Base-by-base conservation (phyloP, 2,329 filamentous ascomycete species). In the Furcasterigmium furcatum region DNA sequence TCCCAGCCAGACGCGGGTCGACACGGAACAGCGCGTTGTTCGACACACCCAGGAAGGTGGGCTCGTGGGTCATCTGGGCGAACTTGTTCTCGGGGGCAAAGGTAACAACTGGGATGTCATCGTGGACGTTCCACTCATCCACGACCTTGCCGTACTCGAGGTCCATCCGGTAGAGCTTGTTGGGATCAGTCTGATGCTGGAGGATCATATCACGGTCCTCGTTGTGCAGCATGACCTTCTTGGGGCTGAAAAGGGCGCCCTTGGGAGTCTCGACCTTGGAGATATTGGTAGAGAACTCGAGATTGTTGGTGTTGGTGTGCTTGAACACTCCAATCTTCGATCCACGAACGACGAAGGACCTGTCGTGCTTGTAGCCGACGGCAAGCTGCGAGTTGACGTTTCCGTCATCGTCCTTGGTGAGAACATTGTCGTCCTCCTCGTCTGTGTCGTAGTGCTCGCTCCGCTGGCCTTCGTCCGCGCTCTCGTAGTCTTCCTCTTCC, bases 321-420 rank as follows among this genome's bases (percentile, higher is more conserved):
- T 95, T 97, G 79, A 99, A 99, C 34, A 99, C 94, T 45, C 94
- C 94, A 63, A 99, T 99, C 77, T 97, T 96, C 57, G 91, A 94
- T 25, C 94, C 94, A 52, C 94, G 87, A 36, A 99, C 91, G 46
- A 99, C 94, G 57, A 97, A 99, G 0, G 94, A 97, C 48, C 94
- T 83, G 63, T 99, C 94, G 54, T 96, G 88, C 67, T 95, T 97
- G 71, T 96, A 96, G 46, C 94, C 94, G 43, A 99, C 94, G 12
- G 94, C 94, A 44, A 99, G 79, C 60, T 94, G 88, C 3, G 91
- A 95, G 73, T 97, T 99, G 63, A 90, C 79, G 58, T 95, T 91
- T 35, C 86, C 87, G 55, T 94, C 88, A 44, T 84, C 74, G 39
- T 88, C 82, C 47, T 68, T 74, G 5, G 80, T 81, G 25, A 82